Conservation (phyloP, 1,284 basidiomycete species). For the Pisolithus thermaeus region DNA sequence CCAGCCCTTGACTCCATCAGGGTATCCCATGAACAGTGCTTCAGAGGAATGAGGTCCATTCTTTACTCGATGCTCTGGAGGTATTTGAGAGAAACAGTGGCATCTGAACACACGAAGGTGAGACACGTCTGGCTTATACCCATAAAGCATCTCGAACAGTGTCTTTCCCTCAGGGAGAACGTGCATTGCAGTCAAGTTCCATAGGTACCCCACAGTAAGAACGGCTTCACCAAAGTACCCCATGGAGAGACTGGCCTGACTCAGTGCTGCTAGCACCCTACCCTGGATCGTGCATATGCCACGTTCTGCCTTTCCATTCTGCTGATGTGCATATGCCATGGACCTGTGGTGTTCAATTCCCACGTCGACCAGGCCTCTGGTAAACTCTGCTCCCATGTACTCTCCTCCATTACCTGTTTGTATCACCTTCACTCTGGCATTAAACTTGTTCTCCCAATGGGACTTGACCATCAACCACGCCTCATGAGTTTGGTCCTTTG, state of each 20-base stretch:
- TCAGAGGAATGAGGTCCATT: neutral
- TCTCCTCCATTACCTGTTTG: too few species aligned
- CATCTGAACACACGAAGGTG: slow-evolving; percentile 11
- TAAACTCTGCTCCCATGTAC: too few species aligned
- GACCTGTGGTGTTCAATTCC: too few species aligned
- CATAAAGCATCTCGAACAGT: slow-evolving; percentile 5
- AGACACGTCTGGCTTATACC: slow-evolving; percentile 7
- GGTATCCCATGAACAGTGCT: neutral
- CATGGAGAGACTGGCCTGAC: neutral
- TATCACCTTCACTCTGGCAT: too few species aligned
- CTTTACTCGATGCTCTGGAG: slow-evolving; percentile 8
- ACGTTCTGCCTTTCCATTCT: neutral
- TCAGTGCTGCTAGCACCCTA: neutral
- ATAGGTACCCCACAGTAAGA: neutral
- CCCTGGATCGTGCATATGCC: neutral
- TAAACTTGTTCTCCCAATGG: too few species aligned
- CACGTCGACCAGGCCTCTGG: too few species aligned
- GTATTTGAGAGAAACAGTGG: slow-evolving; percentile 8
- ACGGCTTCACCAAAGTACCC: neutral
- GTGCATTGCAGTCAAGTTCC: neutral
- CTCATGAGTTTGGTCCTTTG: too few species aligned
- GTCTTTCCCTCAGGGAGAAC: neutral
- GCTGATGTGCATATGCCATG: too few species aligned
- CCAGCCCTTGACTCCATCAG: neutral
- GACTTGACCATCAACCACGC: too few species aligned